Base-by-base conservation (phyloP, 2,329 filamentous ascomycete species). In the Pseudogymnoascus sp. region DNA sequence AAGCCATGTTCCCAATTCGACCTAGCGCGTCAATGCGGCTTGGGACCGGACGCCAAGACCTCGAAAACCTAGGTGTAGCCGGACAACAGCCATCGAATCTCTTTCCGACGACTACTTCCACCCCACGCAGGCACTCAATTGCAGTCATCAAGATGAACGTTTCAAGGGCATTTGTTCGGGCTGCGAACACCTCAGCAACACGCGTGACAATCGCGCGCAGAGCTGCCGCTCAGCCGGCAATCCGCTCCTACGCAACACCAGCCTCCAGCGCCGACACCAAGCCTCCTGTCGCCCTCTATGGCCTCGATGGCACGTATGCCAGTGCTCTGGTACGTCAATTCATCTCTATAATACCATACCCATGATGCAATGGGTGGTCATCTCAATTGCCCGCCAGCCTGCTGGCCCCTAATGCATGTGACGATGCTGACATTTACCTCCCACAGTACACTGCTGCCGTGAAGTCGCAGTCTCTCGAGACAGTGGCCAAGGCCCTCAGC, bases 271-370 rank as follows among this genome's bases (percentile, higher is more conserved):
- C 84, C 73, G 86, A 88, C 66, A 79, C 86, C 77, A 93, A 90
- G 84, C 87, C 93, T 73, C 95, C 95, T 71, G 83, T 97, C 76
- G 85, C 93, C 73, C 86, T 99, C 75, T 99, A 91, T 80, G 95
- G 95, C 72, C 82, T 99, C 75, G 95, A 98, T 80, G 95, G 95
- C 79, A 98, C 93, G 77, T 99, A 99, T 82, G 95, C 95, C 77
- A 92, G 89, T 81, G 95, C 95, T 82, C 85, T 99, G 88, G 95
- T 99, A 93, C 78, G 91, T 77, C 64, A 61, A 60, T 62, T 40
- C 14, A 56, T 56, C 28, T 35, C 50, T 56, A 56, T 56, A 56
- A 56, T 8, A 22, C n/a, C 6, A 4, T 22, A 35, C 16, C 3
- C 1, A 22, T 56, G 26, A 56, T 14, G 0, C 28, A 3, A 12